Evolutionary conservation across 805 yeast genomes (phyloP), one percentile per base, ranked within the genome.

Genomic region (Candida nonsorbophila): DNA sequence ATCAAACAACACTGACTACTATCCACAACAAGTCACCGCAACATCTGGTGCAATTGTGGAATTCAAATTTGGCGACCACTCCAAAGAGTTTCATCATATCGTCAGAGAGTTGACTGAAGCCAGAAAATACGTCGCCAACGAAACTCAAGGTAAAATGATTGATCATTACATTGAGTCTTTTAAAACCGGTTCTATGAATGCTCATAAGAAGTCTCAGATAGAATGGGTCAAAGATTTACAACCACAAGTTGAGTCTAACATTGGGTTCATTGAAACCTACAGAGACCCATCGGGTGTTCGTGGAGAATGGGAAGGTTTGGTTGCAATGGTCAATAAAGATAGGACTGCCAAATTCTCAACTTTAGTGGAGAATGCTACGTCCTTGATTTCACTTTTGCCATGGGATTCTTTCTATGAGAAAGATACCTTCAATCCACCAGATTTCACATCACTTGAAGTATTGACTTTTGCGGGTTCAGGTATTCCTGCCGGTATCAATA

Each of bases 291-390:
- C 88, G 18, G 95, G 95, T 26, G 84, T 85, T 26, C 73, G 87
- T 48, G 96, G 95, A 36, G 96, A 86, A 56, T 86, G 92, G 90
- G 95, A 86, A 60, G 85, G 94, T 16, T 62, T 86, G 27, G 92
- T 86, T 19, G 90, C 95, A 13, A 82, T 85, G 75, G 94, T 86
- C 32, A 85, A 86, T 57, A 80, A 82, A 49, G 90, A 84, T 38
- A 72, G 94, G 38, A 86, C 96, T 11, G 79, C 73, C 29, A 86
- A 84, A 47, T 86, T 86, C 50, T 76, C 79, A 16, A 64, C 63
- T 7, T 66, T 86, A 40, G 95, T 86, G 15, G 55, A 62, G 12
- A 67, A 67, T 36, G 95, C 95, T 10, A 69, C 74, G 25, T 55
- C 62, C 7, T 83, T 76, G 49, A 82, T 86, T 37, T 38, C 64